Conservation (phyloP, 179 eudicot genomes). For the Spergularia azorica region DNA sequence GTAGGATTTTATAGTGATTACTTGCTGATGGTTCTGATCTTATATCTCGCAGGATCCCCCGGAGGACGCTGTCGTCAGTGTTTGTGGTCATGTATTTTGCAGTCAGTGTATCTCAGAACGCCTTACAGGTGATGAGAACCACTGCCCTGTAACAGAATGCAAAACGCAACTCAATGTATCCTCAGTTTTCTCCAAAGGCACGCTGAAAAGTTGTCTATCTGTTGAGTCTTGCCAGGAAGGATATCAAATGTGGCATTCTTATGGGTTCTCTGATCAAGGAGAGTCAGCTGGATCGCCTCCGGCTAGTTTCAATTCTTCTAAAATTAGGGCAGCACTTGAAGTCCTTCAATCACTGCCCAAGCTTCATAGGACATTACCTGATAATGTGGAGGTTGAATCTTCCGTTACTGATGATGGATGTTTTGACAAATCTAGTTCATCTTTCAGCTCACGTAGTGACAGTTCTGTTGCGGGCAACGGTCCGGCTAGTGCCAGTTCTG, state of each 20-base stretch:
- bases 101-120: conserved; percentile 87
- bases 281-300: conserved; percentile 32
- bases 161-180: conserved; percentile 55
- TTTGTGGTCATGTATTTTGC: conserved; percentile 94
- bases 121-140: conserved; percentile 74
- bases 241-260: conserved; percentile 32
- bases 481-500: conserved; percentile 31
- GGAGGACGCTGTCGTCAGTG: conserved; percentile 88
- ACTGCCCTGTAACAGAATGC: conserved; percentile 74
- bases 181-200: conserved; percentile 57
- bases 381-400: too few relatives aligned
- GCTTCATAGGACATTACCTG: conserved; percentile 31
- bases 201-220: conserved; percentile 54
- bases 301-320: conserved; percentile 60
- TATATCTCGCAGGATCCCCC: conserved; percentile 73
- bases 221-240: conserved; percentile 31
- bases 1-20: not conserved
- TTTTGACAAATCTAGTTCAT: too few relatives aligned
- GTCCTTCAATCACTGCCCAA: conserved; percentile 59
- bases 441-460: too few relatives aligned
- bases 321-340: conserved; percentile 76
- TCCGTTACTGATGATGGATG: too few relatives aligned
- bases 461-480: conserved; percentile 20
- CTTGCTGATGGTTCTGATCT: conserved; percentile 3
- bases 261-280: conserved; percentile 31